A percentile compares a stretch with the other conserved stretches of the same genome.
These are phyloP conservation scores for Panicum virgatum DNA, from an alignment of 202 grass and related monocot genomes.

Conservation along the genomic window DNA sequence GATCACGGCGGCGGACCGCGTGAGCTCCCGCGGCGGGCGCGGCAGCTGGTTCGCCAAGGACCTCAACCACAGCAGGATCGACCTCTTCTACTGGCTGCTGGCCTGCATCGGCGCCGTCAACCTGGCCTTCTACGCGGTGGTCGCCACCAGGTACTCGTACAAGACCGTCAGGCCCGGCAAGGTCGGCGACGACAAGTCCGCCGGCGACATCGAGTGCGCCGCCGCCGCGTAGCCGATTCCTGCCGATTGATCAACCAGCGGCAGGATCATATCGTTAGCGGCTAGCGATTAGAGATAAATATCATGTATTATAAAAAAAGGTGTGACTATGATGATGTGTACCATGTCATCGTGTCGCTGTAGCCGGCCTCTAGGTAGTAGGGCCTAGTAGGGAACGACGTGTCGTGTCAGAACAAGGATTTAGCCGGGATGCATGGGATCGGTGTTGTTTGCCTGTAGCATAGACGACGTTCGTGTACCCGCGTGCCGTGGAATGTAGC, in stretches of 20 bases:
- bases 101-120: constrained; percentile 43
- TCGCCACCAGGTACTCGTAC: constrained; percentile 67
- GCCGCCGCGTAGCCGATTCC: neutral
- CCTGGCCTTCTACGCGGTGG: constrained; percentile 53
- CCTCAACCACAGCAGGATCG: constrained; percentile 61
- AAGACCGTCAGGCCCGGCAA: constrained; percentile 53
- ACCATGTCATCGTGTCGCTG: neutral
- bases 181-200: constrained; percentile 33
- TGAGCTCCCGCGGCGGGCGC: constrained; percentile 30
- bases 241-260: neutral
- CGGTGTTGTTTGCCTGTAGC: neutral
- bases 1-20: constrained; percentile 53
- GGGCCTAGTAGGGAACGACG: no score
- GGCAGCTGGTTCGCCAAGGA: constrained; percentile 68
- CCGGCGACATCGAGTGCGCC: constrained; percentile 42
- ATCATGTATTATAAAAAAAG: no score
- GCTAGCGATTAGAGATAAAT: neutral
- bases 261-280: neutral
- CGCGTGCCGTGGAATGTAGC: neutral
- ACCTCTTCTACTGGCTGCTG: constrained; percentile 79
- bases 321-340: neutral
- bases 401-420: no score
- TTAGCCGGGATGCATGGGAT: neutral
- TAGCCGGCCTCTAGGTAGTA: no score
- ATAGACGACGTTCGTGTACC: neutral